Base-by-base conservation (phyloP, 768 basidiomycete genomes). In the Panaeolus papilionaceus region DNA sequence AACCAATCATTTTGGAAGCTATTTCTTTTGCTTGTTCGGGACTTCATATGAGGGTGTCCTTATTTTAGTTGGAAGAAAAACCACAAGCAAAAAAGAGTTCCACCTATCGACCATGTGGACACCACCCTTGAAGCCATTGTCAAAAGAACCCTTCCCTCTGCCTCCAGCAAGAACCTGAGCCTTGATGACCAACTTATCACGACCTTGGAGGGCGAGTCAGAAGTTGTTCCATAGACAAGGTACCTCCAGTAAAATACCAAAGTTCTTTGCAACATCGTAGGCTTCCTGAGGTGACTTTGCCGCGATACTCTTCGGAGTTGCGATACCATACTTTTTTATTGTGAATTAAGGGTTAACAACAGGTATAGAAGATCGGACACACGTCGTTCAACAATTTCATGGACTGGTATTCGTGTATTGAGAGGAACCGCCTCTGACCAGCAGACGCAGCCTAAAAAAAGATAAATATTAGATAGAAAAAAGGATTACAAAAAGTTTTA, bases 101-200 rank as follows among this genome's bases (percentile, higher is more conserved):
- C 75, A 96, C 97, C 87, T 92, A 76, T 94, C 86, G 64, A 98
- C 87, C 86, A 93, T 88, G 77, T 99, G 97, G 5, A 99, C 98
- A 81, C 98, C 98, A 66, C 98, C 98, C 79, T 98, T 92, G 79
- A 99, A 89, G 18, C 98, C 98, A 77, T 88, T 95, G 82, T 95
- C 90, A 74, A 99, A 99, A 73, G 92, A 91, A 44, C 98, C 98
- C 86, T 99, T 99, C 73, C 98, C 98, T 75, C 98, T 91, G 70
- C 98, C 98, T 74, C 98, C 98, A 71, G 98, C 98, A 65, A 99
- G 91, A 7, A 99, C 98, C 79, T 99, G 98, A 44, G 98, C 98
- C 82, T 99, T 99, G 81, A 99, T 96, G 39, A 99, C 97, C 64
- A 97, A 90, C 69, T 88, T 87, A 65, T 91, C 84, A 38, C 84